phyloP scores from a whole-genome alignment of 495 filamentous ascomycete species.

The Penicillium chermesinum region DNA sequence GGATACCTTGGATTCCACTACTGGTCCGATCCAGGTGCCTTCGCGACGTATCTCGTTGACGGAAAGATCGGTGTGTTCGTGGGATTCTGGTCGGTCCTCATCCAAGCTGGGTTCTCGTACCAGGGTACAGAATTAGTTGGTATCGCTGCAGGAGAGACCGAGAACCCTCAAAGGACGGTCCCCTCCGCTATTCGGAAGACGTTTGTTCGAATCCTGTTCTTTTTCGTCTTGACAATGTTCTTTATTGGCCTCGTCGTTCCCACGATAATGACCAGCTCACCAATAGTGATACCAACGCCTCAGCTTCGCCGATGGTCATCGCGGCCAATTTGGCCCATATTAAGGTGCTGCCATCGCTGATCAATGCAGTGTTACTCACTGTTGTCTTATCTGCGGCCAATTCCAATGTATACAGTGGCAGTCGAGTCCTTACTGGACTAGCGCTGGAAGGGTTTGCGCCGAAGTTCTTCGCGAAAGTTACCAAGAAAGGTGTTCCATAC shows the following conservation, averaged over 20 bases:
- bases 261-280: constrained; percentile 32
- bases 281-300: constrained; percentile 46
- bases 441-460: constrained; percentile 57
- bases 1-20: constrained; percentile 53
- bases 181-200: constrained; percentile 61
- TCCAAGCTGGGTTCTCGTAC: constrained; percentile 56
- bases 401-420: constrained; percentile 70
- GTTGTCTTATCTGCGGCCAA: constrained; percentile 68
- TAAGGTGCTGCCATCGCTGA: constrained; percentile 60
- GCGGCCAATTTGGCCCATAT: constrained; percentile 59
- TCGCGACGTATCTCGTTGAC: constrained; percentile 50
- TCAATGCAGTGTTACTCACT: constrained; percentile 71
- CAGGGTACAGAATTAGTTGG: constrained; percentile 61
- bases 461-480: constrained; percentile 43
- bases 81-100: constrained; percentile 35
- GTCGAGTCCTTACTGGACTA: constrained; percentile 57
- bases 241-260: constrained; percentile 62
- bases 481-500: constrained; percentile 46
- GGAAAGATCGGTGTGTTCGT: constrained; percentile 44
- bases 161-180: constrained; percentile 56
- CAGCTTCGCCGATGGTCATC: constrained; percentile 60
- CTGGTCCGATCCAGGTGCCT: constrained; percentile 59
- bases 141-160: constrained; percentile 60
- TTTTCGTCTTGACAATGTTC: constrained; percentile 59
- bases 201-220: constrained; percentile 62